Evolutionary conservation across 441 rosid genomes (phyloP).

Genomic region (Adansonia madagascariensis): DNA sequence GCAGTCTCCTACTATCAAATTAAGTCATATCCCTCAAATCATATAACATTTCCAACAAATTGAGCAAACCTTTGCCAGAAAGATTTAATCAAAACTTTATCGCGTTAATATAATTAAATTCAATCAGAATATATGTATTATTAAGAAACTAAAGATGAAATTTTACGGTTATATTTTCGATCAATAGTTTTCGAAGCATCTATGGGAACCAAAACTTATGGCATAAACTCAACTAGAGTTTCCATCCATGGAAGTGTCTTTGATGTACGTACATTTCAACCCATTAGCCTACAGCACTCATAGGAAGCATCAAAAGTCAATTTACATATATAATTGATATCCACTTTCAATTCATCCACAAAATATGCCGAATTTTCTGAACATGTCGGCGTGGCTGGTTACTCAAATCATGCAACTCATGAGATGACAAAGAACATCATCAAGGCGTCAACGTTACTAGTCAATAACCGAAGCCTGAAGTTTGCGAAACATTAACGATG

Average conservation of each 20-base stretch:
- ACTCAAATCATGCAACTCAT: not conserved
- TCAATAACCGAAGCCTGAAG: not conserved
- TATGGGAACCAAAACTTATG: too few relatives aligned
- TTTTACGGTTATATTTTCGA: not conserved
- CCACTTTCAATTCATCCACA: constrained; percentile 9
- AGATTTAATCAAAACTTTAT: too few relatives aligned
- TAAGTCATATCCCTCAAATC: too few relatives aligned
- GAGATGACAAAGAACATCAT: not conserved
- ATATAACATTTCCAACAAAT: too few relatives aligned
- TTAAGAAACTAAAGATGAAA: not conserved
- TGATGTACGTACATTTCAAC: too few relatives aligned
- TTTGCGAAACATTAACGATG: not conserved
- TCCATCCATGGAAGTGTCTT: not conserved
- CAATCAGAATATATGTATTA: not conserved
- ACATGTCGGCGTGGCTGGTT: constrained; percentile 20
- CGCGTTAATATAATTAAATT: not conserved
- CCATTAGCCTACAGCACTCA: too few relatives aligned
- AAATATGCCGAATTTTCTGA: constrained; percentile 28
- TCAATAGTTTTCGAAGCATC: not conserved
- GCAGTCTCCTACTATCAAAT: too few relatives aligned
- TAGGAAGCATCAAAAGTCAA: not conserved
- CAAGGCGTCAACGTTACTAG: constrained; percentile 7
- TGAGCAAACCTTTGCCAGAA: too few relatives aligned
- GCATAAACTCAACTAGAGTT: not conserved
- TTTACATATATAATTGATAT: too few relatives aligned